phyloP scores from a whole-genome alignment of 805 yeast species.

The Candida silvicultrix region DNA sequence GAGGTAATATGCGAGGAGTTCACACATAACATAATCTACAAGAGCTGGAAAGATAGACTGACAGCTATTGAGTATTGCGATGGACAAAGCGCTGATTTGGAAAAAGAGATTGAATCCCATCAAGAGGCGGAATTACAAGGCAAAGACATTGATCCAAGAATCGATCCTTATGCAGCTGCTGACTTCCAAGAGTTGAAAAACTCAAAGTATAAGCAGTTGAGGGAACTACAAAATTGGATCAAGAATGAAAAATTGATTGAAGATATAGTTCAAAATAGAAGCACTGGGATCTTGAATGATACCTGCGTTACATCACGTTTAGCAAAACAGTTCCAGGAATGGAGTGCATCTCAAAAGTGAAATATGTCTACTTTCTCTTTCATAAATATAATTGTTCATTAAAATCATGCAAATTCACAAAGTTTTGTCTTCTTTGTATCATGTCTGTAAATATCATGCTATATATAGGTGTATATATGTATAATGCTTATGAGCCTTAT shows the following conservation, averaged over 20 bases:
- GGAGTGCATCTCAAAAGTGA: background rate
- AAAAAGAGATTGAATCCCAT: slow-evolving; percentile 24
- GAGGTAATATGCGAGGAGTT: slow-evolving; percentile 28
- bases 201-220: slow-evolving; percentile 20
- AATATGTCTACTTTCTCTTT: background rate
- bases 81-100: slow-evolving; percentile 23
- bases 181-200: slow-evolving; percentile 28
- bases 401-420: background rate
- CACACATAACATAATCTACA: slow-evolving; percentile 30
- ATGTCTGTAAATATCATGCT: too few species aligned
- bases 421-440: too few species aligned
- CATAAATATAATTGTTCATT: background rate
- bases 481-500: background rate
- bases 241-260: slow-evolving; percentile 38
- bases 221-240: slow-evolving; percentile 28
- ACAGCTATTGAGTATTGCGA: slow-evolving; percentile 37
- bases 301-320: background rate
- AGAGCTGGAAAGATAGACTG: slow-evolving; percentile 40
- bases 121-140: slow-evolving; percentile 14
- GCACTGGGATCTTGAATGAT: slow-evolving; percentile 3
- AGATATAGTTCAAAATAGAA: slow-evolving; percentile 9
- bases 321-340: background rate
- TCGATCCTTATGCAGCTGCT: slow-evolving; percentile 47
- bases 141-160: slow-evolving; percentile 24
- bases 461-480: background rate